These are phyloP conservation scores for Tuber brumale DNA, from an alignment of 495 filamentous ascomycete species.

Conservation along the genomic window DNA sequence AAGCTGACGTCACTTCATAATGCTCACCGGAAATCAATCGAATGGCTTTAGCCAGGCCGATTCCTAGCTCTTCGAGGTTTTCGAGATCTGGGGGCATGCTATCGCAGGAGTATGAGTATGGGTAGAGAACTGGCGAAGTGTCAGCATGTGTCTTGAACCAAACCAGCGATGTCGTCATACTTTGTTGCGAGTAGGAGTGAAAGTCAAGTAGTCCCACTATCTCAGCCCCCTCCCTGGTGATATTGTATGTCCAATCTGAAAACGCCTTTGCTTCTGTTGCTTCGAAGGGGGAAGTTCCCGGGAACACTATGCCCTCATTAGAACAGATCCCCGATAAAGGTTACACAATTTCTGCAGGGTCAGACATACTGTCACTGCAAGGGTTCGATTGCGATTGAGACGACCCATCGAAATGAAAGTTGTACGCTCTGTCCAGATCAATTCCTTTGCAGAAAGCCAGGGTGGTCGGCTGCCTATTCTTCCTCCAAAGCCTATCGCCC, in stretches of 20 bases:
- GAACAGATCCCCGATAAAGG: neutral
- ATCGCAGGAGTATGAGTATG: constrained; percentile 79
- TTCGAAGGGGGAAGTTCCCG: constrained; percentile 77
- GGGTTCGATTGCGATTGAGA: constrained; percentile 63
- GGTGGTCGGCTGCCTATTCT: constrained; percentile 79
- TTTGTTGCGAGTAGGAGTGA: constrained; percentile 90
- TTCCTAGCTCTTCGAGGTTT: constrained; percentile 80
- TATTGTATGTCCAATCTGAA: constrained; percentile 78
- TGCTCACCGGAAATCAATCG: constrained; percentile 63
- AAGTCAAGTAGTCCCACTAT: constrained; percentile 83
- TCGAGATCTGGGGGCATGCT: constrained; percentile 75
- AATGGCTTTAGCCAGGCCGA: constrained; percentile 87
- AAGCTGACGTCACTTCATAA: constrained; percentile 80
- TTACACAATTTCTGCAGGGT: neutral
- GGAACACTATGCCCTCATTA: constrained; percentile 49
- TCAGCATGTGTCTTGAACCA: constrained; percentile 16
- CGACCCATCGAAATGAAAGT: constrained; percentile 73
- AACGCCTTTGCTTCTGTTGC: constrained; percentile 68
- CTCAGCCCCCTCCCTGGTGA: constrained; percentile 63
- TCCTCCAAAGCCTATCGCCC: constrained; percentile 86
- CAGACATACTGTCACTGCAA: constrained; percentile 66
- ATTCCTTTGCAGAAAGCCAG: constrained; percentile 78
- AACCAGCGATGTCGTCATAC: constrained; percentile 12
- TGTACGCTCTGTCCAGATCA: constrained; percentile 81
- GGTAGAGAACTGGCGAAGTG: constrained; percentile 63